These are phyloP conservation scores for Hericium alpestre DNA, from an alignment of 768 basidiomycete genomes.

Conservation along the genomic window DNA sequence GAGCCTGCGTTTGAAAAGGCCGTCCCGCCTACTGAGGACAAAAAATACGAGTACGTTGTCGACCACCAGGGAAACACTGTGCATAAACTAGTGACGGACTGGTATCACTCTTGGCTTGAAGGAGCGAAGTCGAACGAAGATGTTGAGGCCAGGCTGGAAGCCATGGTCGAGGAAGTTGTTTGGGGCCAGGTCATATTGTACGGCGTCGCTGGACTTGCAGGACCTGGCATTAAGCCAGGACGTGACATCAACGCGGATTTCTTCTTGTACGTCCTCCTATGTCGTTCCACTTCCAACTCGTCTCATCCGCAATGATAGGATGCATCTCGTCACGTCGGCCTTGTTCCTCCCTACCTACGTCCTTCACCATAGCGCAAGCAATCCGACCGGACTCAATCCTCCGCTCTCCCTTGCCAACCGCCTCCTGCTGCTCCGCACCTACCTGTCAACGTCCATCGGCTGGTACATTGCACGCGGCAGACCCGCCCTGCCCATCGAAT, in stretches of 20 bases:
- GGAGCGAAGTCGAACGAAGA: constrained; percentile 7
- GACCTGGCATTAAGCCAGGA: constrained; percentile 12
- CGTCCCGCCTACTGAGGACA: neutral
- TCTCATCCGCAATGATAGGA: constrained; percentile 24
- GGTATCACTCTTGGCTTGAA: constrained; percentile 11
- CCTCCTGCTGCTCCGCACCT: constrained; percentile 44
- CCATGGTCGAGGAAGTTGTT: constrained; percentile 52
- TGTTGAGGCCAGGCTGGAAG: constrained; percentile 26
- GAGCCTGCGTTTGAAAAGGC: constrained; percentile 24
- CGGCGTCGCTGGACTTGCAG: constrained; percentile 42
- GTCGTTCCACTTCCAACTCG: too few species aligned
- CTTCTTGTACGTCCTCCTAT: constrained; percentile 35
- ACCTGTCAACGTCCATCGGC: constrained; percentile 39
- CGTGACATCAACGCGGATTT: constrained; percentile 45
- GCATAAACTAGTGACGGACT: constrained; percentile 10
- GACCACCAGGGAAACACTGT: constrained; percentile 9
- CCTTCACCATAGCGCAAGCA: constrained; percentile 20
- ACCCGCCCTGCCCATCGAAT: constrained; percentile 35
- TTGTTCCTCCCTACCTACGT: constrained; percentile 47
- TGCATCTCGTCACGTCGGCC: constrained; percentile 58
- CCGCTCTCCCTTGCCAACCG: constrained; percentile 29
- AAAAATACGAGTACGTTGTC: constrained; percentile 8
- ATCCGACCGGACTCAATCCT: constrained; percentile 5
- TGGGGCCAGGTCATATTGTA: constrained; percentile 51
- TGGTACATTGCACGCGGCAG: constrained; percentile 53